These are phyloP conservation scores for Trichoderma erinaceum DNA, from an alignment of 495 filamentous ascomycete species.

Conservation along the genomic window DNA sequence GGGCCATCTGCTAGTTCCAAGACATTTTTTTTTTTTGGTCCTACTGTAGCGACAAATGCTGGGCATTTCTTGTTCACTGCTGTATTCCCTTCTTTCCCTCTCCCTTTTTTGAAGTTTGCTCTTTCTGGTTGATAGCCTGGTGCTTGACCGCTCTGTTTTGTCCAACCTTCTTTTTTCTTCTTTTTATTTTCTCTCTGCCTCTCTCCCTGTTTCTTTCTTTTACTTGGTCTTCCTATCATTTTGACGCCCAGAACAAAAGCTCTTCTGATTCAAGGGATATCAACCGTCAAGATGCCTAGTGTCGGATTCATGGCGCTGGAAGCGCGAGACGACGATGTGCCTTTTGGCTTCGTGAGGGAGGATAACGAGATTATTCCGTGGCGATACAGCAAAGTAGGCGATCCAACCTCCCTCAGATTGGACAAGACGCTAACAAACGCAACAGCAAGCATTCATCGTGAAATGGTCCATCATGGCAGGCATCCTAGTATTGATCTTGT, in stretches of 20 bases:
- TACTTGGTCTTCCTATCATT: too few relatives aligned
- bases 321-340: not conserved
- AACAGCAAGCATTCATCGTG: constrained; percentile 52
- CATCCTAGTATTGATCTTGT: constrained; percentile 42
- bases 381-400: constrained; percentile 14
- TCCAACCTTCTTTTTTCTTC: not conserved
- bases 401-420: not conserved
- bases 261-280: not conserved
- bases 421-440: constrained; percentile 2
- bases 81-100: not conserved
- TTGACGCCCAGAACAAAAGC: not conserved
- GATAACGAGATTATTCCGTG: constrained; percentile 2
- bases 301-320: not conserved
- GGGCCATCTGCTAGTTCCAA: too few relatives aligned
- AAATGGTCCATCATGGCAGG: constrained; percentile 65
- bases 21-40: too few relatives aligned
- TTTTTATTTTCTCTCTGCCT: not conserved
- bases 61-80: too few relatives aligned
- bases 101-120: not conserved
- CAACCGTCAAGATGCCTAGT: not conserved
- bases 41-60: too few relatives aligned
- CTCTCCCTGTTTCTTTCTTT: too few relatives aligned
- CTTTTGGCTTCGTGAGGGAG: constrained; percentile 3
- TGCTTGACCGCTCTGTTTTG: not conserved
- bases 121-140: not conserved